Percentiles rank a stretch among this genome's conserved stretches.
These are phyloP conservation scores for Staphylotrichum tortipilum DNA, from an alignment of 495 filamentous ascomycete genomes.

Conservation along the genomic window DNA sequence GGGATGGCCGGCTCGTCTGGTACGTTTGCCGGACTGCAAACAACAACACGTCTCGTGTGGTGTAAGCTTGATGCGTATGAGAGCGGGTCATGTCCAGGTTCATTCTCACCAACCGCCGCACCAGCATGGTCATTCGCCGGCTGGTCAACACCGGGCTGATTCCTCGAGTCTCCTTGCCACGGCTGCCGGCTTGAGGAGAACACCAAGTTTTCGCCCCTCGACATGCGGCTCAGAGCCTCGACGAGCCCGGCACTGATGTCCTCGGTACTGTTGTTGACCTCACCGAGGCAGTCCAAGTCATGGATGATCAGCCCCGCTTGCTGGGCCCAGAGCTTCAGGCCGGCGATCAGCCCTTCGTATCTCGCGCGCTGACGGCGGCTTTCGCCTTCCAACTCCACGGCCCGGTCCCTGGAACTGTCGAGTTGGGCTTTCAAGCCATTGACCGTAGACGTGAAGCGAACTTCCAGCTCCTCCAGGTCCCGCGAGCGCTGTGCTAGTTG, in stretches of 20 bases:
- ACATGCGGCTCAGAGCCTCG: no score
- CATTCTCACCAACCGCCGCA: background rate
- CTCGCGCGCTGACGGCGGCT: background rate
- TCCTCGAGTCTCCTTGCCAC: background rate
- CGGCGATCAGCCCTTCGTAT: conserved; percentile 1
- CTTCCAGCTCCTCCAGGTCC: background rate
- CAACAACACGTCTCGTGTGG: conserved; percentile 27
- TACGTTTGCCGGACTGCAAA: conserved; percentile 28
- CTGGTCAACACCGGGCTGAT: background rate
- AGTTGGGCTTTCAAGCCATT: conserved; percentile 7
- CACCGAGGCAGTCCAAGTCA: background rate
- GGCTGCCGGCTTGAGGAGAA: background rate
- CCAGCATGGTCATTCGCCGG: background rate
- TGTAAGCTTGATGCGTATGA: background rate
- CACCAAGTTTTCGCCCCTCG: background rate
- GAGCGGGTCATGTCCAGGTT: background rate
- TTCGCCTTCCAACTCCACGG: conserved; percentile 2
- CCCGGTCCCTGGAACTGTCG: background rate
- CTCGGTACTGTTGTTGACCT: background rate
- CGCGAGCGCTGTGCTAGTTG: background rate
- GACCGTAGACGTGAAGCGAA: background rate
- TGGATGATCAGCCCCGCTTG: background rate
- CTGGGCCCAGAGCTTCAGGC: conserved; percentile 7
- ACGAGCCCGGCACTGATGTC: no score
- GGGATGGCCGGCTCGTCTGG: conserved; percentile 17